Conservation (phyloP, 2,329 filamentous ascomycete genomes). For the Fusarium palustre region DNA sequence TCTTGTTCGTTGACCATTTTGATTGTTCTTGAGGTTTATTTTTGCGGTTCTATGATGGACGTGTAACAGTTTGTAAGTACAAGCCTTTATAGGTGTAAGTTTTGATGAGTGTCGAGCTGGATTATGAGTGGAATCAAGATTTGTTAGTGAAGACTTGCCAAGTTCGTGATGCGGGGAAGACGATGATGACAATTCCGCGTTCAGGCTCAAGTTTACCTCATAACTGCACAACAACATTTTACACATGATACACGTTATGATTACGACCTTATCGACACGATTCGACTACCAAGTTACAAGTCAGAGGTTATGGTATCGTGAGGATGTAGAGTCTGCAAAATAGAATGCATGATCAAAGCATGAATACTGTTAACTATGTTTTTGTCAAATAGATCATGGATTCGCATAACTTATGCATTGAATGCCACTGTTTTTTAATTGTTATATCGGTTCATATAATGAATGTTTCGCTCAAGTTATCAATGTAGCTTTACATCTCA, state of each 20-base stretch:
- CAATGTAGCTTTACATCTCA: not conserved
- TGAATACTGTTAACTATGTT: not conserved
- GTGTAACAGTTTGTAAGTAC: rapidly evolving
- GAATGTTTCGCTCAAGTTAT: not conserved
- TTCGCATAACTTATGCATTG: not conserved
- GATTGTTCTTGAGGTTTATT: not conserved
- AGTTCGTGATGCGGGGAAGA: constrained; percentile 34
- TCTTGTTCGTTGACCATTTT: constrained; percentile 32
- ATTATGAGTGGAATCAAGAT: not conserved
- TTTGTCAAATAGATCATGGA: not conserved
- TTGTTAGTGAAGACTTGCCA: constrained; percentile 1
- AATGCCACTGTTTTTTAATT: not conserved
- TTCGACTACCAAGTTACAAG: not conserved
- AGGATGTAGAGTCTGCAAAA: not conserved
- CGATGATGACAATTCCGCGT: constrained; percentile 5
- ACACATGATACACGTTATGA: not conserved
- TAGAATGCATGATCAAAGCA: not conserved
- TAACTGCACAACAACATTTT: not conserved
- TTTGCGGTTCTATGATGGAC: not conserved
- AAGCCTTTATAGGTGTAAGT: not conserved
- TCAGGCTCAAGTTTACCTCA: not conserved
- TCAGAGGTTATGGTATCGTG: not conserved
- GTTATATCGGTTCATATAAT: not conserved
- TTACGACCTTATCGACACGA: not conserved
- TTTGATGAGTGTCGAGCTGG: not conserved